Percentiles rank a stretch among this genome's conserved stretches.
Evolutionary conservation across 441 rosid species (phyloP).

Genomic region (Lepidium campestre): DNA sequence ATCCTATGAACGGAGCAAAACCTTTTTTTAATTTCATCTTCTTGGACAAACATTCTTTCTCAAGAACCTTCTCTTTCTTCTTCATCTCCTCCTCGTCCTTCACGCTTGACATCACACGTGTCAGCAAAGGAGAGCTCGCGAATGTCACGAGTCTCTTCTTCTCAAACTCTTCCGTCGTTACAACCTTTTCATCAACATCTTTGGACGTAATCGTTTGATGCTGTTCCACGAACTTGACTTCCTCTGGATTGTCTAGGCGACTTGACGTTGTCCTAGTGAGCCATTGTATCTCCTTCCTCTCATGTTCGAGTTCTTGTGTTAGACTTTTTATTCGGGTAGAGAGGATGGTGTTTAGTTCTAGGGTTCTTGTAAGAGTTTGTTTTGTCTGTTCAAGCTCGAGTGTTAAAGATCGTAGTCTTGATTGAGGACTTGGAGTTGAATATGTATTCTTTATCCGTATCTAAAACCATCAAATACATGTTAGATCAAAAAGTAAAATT

Average conservation of each 20-base stretch:
- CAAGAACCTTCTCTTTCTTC: slow-evolving; percentile 1
- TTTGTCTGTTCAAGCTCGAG: slow-evolving; percentile 22
- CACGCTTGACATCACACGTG: slow-evolving; percentile 27
- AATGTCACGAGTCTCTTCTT: slow-evolving; percentile 24
- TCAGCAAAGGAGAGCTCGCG: slow-evolving; percentile 21
- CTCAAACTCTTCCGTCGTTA: slow-evolving; percentile 7
- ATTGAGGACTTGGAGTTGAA: neutral
- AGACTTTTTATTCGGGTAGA: slow-evolving; percentile 10
- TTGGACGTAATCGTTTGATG: neutral
- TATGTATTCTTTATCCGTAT: slow-evolving; percentile 1
- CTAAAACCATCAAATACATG: neutral
- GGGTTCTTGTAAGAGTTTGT: slow-evolving; percentile 16
- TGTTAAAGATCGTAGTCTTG: slow-evolving; percentile 5
- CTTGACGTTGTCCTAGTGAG: neutral
- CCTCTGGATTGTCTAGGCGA: slow-evolving; percentile 3
- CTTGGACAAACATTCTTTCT: slow-evolving; percentile 3
- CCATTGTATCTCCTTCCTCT: slow-evolving; percentile 16
- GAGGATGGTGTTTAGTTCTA: slow-evolving; percentile 16
- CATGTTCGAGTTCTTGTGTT: slow-evolving; percentile 18
- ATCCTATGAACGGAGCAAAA: slow-evolving; percentile 8
- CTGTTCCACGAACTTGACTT: slow-evolving; percentile 19
- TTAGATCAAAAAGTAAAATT: neutral
- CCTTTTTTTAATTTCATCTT: slow-evolving; percentile 8
- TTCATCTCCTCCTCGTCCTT: neutral
- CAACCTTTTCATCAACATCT: slow-evolving; percentile 7